Conservation (phyloP, 2,329 filamentous ascomycete species). For the Aspergillus fructus region DNA sequence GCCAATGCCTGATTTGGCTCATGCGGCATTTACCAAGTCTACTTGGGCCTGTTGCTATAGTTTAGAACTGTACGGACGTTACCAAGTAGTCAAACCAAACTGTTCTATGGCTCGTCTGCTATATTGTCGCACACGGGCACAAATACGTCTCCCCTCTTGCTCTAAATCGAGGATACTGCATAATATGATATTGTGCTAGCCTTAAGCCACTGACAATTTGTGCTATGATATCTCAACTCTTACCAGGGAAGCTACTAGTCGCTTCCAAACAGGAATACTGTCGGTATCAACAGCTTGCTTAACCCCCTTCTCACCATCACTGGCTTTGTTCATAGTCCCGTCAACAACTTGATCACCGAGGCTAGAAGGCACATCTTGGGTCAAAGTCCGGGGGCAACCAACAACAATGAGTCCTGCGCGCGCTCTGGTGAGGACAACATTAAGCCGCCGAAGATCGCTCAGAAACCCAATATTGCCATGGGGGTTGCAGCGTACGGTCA, state of each 20-base stretch:
- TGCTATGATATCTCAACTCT: neutral
- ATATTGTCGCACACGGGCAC: too few relatives aligned
- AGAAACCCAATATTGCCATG: neutral
- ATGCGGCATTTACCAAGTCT: too few relatives aligned
- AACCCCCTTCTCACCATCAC: neutral
- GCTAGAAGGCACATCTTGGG: neutral
- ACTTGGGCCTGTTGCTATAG: too few relatives aligned
- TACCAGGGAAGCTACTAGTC: neutral
- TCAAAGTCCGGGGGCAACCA: neutral
- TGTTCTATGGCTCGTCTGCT: too few relatives aligned
- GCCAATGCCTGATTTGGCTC: too few relatives aligned
- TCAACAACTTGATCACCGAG: neutral
- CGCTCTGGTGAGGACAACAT: slow-evolving; percentile 1
- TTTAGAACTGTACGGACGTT: too few relatives aligned
- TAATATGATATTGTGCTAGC: too few relatives aligned
- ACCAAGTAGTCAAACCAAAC: too few relatives aligned
- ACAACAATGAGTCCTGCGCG: neutral
- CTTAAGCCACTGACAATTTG: too few relatives aligned
- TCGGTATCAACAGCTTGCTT: neutral
- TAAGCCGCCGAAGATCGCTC: neutral
- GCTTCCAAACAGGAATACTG: neutral
- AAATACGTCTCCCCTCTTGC: too few relatives aligned
- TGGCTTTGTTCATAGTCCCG: neutral
- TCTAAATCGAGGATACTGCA: too few relatives aligned
- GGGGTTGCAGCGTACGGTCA: neutral